Percentiles rank a stretch among this genome's conserved stretches.
These are phyloP conservation scores for Trichosporon sp. DNA, from an alignment of 1,284 basidiomycete species.

Conservation along the genomic window DNA sequence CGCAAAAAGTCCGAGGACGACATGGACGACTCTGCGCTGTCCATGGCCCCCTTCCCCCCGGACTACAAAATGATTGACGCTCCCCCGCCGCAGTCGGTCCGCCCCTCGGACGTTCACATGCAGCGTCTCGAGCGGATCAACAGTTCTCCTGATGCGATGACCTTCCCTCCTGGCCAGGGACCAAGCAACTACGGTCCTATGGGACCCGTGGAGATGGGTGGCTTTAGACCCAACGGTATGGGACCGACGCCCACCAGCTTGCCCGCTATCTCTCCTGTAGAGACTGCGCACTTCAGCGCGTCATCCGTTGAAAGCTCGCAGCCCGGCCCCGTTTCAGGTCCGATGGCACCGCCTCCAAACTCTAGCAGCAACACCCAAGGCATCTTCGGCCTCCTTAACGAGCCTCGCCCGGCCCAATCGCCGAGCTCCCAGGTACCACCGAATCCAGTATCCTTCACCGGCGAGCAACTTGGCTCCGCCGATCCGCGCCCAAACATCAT, in stretches of 20 bases:
- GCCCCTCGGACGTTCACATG: slow-evolving; percentile 17
- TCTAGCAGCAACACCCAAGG: slow-evolving; percentile 6
- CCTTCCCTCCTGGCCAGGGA: neutral
- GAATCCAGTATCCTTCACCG: neutral
- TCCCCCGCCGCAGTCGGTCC: slow-evolving; percentile 2
- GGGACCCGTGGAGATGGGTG: neutral
- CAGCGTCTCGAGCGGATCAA: neutral
- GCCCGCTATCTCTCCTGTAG: slow-evolving; percentile 16
- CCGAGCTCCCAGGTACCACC: neutral
- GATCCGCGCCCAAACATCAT: slow-evolving; percentile 41
- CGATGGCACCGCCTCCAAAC: neutral
- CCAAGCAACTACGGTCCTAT: neutral
- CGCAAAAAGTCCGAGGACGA: slow-evolving; percentile 16
- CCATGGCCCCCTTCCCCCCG: slow-evolving; percentile 7
- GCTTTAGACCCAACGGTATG: neutral
- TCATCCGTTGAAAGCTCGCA: neutral
- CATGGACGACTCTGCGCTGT: slow-evolving; percentile 8
- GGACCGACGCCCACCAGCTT: neutral
- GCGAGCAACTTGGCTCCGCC: slow-evolving; percentile 27
- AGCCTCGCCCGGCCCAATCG: slow-evolving; percentile 3
- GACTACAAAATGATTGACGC: slow-evolving; percentile 8
- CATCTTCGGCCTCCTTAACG: slow-evolving; percentile 20
- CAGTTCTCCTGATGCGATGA: neutral
- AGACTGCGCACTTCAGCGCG: slow-evolving; percentile 2
- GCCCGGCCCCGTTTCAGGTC: neutral